These are phyloP conservation scores for Teratosphaeria pseudoeucalypti DNA, from an alignment of 2,329 filamentous ascomycete species.

Conservation along the genomic window DNA sequence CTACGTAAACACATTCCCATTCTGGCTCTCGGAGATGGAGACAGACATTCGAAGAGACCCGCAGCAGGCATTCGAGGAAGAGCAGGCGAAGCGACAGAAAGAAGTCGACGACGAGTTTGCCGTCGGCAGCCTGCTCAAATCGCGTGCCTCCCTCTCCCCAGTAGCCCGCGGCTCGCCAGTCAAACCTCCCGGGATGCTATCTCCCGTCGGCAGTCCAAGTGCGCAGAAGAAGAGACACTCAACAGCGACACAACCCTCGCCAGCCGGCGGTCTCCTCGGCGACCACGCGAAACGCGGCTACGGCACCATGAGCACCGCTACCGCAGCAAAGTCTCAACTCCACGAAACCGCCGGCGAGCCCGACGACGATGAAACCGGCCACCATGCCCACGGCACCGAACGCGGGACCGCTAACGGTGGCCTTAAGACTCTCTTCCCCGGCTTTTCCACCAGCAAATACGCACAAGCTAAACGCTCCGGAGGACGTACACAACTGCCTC, in stretches of 20 bases:
- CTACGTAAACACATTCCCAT: conserved; percentile 88
- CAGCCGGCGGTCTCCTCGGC: background rate
- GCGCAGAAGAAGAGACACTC: background rate
- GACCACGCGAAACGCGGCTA: background rate
- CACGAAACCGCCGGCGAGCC: conserved; percentile 32
- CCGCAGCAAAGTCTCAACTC: conserved; percentile 13
- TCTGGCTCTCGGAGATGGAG: conserved; percentile 89
- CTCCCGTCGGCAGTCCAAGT: conserved; percentile 55
- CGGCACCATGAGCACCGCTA: conserved; percentile 11
- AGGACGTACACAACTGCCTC: conserved; percentile 54
- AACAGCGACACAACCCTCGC: background rate
- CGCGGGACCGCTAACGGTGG: conserved; percentile 36
- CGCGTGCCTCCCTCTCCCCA: conserved; percentile 30
- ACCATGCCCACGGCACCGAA: conserved; percentile 17
- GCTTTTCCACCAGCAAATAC: conserved; percentile 73
- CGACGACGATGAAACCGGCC: conserved; percentile 42
- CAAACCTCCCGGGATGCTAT: conserved; percentile 44
- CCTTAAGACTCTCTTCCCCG: conserved; percentile 65
- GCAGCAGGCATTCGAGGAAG: conserved; percentile 33
- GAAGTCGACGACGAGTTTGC: conserved; percentile 73
- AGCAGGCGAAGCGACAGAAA: conserved; percentile 5
- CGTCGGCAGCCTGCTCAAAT: conserved; percentile 71
- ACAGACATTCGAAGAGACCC: conserved; percentile 91
- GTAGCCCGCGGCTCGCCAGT: background rate
- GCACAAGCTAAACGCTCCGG: conserved; percentile 42